A percentile compares a stretch with the other conserved stretches of the same genome.
These are phyloP conservation scores for Paraglomus brasilianum DNA, from an alignment of 192 early-diverging fungal species.

Conservation along the genomic window DNA sequence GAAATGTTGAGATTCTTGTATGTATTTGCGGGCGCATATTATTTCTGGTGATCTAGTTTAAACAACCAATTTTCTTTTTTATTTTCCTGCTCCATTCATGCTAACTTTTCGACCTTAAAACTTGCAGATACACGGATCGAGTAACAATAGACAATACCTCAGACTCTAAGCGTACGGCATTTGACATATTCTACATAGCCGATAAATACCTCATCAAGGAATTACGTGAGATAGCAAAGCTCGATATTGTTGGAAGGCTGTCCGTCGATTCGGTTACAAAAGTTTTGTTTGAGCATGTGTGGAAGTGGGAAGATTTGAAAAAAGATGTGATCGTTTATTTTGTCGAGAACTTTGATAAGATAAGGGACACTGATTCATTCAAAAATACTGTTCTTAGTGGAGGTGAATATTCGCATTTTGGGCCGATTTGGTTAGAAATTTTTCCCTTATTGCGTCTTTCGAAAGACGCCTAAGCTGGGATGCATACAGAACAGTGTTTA, in stretches of 20 bases:
- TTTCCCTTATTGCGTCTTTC: too few relatives aligned
- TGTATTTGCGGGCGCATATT: too few relatives aligned
- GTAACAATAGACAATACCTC: neutral
- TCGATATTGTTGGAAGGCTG: neutral
- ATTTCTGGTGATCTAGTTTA: too few relatives aligned
- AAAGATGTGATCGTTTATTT: constrained; percentile 17
- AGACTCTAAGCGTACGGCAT: neutral
- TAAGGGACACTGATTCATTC: constrained; percentile 15
- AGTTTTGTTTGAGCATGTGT: neutral
- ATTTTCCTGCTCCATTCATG: too few relatives aligned
- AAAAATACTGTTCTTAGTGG: too few relatives aligned
- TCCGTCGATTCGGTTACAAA: neutral
- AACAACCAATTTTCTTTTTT: too few relatives aligned
- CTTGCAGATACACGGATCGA: too few relatives aligned
- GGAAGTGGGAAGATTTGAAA: constrained; percentile 19
- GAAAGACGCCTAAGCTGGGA: too few relatives aligned
- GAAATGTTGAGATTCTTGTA: constrained; percentile 31
- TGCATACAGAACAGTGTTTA: too few relatives aligned
- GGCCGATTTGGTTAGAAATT: too few relatives aligned
- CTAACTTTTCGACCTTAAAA: too few relatives aligned
- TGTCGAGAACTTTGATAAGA: constrained; percentile 4
- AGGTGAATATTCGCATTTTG: too few relatives aligned
- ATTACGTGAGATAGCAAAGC: neutral
- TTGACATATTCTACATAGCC: neutral
- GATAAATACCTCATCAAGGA: constrained; percentile 22